Evolutionary conservation across 495 filamentous ascomycete genomes (phyloP).

Genomic region (Aspergillus kassunensis): DNA sequence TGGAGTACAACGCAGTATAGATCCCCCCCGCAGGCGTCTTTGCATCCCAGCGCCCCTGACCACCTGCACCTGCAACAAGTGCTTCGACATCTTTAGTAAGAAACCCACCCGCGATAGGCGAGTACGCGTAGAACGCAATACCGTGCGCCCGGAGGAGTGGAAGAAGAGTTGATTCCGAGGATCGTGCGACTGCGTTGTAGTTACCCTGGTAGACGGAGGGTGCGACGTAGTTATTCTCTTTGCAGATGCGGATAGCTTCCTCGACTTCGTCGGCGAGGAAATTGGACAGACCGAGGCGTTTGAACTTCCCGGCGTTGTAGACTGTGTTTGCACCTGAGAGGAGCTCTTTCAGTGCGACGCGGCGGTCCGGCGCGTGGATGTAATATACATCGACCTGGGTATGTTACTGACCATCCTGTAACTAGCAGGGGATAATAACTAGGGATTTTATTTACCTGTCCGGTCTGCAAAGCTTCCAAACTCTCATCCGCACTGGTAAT

Average conservation of each 20-base stretch:
- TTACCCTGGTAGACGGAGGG: slow-evolving; percentile 11
- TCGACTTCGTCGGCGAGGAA: slow-evolving; percentile 26
- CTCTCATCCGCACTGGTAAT: too few relatives aligned
- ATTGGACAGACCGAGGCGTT: slow-evolving; percentile 40
- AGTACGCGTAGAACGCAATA: slow-evolving; percentile 48
- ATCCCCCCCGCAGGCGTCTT: slow-evolving; percentile 24
- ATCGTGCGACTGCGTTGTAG: too few relatives aligned
- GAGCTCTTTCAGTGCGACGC: too few relatives aligned
- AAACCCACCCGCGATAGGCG: slow-evolving; percentile 47
- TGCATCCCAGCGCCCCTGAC: slow-evolving; percentile 41
- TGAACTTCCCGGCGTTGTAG: slow-evolving; percentile 15
- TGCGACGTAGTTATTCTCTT: slow-evolving; percentile 32
- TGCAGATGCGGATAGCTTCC: slow-evolving; percentile 32
- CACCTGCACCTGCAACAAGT: slow-evolving; percentile 13
- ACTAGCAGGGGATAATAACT: too few relatives aligned
- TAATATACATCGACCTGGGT: too few relatives aligned
- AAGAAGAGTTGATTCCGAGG: slow-evolving; percentile 20
- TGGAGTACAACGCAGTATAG: slow-evolving; percentile 42
- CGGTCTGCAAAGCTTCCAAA: too few relatives aligned
- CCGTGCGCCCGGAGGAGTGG: slow-evolving; percentile 45
- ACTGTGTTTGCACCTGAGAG: slow-evolving; percentile 28
- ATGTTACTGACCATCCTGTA: too few relatives aligned
- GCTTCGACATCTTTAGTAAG: slow-evolving; percentile 35
- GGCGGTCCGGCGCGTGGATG: too few relatives aligned
- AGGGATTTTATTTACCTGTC: too few relatives aligned